Conservation (phyloP, 345 rosid genomes). For the Cardamine resedifolia region DNA sequence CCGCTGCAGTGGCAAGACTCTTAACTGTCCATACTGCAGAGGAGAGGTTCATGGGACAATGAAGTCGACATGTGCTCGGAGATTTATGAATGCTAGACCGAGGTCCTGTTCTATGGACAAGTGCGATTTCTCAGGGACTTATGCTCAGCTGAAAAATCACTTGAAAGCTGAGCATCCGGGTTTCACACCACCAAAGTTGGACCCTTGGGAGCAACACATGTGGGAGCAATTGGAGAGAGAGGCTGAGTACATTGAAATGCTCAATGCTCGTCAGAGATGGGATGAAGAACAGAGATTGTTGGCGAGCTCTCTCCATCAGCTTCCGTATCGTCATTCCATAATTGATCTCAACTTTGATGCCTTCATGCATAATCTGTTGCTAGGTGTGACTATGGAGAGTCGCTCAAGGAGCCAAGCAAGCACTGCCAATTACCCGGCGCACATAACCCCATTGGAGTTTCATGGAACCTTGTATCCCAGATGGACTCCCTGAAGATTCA, state of each 20-base stretch:
- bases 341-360: slow-evolving; percentile 36
- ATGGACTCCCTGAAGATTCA: slow-evolving; percentile 32
- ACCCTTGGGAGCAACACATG: slow-evolving; percentile 42
- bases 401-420: slow-evolving; percentile 5
- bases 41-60: slow-evolving; percentile 53
- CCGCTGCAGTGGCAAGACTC: slow-evolving; percentile 33
- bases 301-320: slow-evolving; percentile 6
- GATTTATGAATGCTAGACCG: slow-evolving; percentile 56
- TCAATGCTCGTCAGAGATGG: slow-evolving; percentile 37
- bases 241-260: slow-evolving; percentile 44
- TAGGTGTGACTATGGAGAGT: not conserved
- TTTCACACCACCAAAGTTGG: slow-evolving; percentile 43
- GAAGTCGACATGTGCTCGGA: slow-evolving; percentile 46
- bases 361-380: slow-evolving; percentile 21
- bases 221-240: slow-evolving; percentile 54
- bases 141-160: slow-evolving; percentile 57
- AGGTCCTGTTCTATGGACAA: slow-evolving; percentile 50
- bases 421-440: not conserved
- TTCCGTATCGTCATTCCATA: slow-evolving; percentile 22
- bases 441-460: slow-evolving; percentile 14
- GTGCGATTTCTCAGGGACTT: slow-evolving; percentile 56
- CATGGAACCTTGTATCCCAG: slow-evolving; percentile 20
- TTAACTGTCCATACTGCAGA: slow-evolving; percentile 60
- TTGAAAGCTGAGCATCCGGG: slow-evolving; percentile 57
- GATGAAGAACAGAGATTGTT: slow-evolving; percentile 28